phyloP scores from a whole-genome alignment of 2,329 filamentous ascomycete species.

The Ascochyta koolunga region DNA sequence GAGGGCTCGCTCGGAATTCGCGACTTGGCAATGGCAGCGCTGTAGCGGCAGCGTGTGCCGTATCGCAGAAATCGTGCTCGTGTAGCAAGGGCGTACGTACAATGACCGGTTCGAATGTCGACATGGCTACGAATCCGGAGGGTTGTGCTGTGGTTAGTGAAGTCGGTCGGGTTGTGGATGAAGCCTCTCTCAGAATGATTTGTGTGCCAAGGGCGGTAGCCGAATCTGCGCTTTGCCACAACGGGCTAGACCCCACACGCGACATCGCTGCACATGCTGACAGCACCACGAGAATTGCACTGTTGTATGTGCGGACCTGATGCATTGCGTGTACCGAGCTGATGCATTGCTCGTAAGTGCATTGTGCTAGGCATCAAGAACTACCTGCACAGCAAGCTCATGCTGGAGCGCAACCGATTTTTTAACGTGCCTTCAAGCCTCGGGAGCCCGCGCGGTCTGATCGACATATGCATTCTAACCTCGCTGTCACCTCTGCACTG shows the following conservation, averaged over 20 bases:
- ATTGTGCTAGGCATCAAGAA: neutral
- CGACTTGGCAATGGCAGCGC: constrained; percentile 18
- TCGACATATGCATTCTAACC: neutral
- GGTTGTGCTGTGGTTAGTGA: constrained; percentile 43
- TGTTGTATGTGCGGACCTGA: neutral
- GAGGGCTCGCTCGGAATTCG: constrained; percentile 4
- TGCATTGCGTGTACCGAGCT: neutral
- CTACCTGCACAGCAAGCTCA: neutral
- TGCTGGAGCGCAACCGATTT: neutral
- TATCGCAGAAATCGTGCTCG: constrained; percentile 11
- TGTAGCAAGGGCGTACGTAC: constrained; percentile 55
- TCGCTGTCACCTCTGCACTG: neutral
- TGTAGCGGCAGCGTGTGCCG: constrained; percentile 18
- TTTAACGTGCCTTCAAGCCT: neutral
- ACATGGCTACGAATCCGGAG: constrained; percentile 60
- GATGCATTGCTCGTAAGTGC: neutral
- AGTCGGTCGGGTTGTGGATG: constrained; percentile 16
- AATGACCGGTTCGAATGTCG: constrained; percentile 69
- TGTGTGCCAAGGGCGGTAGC: constrained; percentile 10
- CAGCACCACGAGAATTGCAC: neutral
- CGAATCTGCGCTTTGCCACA: neutral
- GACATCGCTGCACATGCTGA: neutral
- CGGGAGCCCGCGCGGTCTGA: neutral
- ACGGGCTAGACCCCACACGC: constrained; percentile 5
- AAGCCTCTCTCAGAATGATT: neutral